Percentiles rank a stretch among this genome's conserved stretches.
Evolutionary conservation across 2,329 filamentous ascomycete genomes (phyloP).

Genomic region (Rhynchosporium graminicola): DNA sequence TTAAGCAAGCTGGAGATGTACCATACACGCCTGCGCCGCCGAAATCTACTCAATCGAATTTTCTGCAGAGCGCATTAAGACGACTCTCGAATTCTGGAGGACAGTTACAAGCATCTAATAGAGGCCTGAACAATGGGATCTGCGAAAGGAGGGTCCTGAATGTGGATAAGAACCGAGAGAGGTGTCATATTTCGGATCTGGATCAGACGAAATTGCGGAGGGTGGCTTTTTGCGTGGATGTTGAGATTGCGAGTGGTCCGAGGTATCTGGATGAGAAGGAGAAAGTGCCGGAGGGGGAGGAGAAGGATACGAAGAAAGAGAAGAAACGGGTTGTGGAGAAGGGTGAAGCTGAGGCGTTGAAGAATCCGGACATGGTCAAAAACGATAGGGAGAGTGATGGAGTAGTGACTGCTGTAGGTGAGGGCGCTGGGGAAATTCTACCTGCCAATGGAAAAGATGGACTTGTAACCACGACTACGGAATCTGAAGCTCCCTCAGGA

Average conservation of each 20-base stretch:
- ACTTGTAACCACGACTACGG: slow-evolving; percentile 36
- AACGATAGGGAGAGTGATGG: slow-evolving; percentile 56
- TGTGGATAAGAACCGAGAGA: slow-evolving; percentile 74
- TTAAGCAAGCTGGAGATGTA: slow-evolving; percentile 58
- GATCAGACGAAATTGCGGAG: slow-evolving; percentile 78
- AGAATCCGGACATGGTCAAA: slow-evolving; percentile 61
- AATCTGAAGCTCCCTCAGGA: slow-evolving; percentile 30
- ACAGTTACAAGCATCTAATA: slow-evolving; percentile 40
- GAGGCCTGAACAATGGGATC: slow-evolving; percentile 63
- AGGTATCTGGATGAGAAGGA: slow-evolving; percentile 65
- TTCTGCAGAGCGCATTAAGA: slow-evolving; percentile 79
- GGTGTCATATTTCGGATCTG: slow-evolving; percentile 78
- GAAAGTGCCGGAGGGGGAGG: slow-evolving; percentile 44
- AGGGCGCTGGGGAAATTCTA: slow-evolving; percentile 40
- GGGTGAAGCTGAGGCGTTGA: slow-evolving; percentile 73
- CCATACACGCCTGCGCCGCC: slow-evolving; percentile 77
- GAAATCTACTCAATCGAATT: slow-evolving; percentile 65
- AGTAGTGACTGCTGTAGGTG: slow-evolving; percentile 46
- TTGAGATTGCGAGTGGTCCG: slow-evolving; percentile 90
- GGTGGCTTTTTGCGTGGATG: slow-evolving; percentile 94
- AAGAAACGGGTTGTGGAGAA: slow-evolving; percentile 68
- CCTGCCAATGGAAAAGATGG: slow-evolving; percentile 45
- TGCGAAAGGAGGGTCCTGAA: slow-evolving; percentile 84
- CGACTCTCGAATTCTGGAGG: slow-evolving; percentile 73
- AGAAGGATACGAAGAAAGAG: slow-evolving; percentile 48